Percentiles rank a stretch among this genome's conserved stretches.
phyloP scores from a whole-genome alignment of 495 filamentous ascomycete species.

The Hypomontagnella monticulosa region DNA sequence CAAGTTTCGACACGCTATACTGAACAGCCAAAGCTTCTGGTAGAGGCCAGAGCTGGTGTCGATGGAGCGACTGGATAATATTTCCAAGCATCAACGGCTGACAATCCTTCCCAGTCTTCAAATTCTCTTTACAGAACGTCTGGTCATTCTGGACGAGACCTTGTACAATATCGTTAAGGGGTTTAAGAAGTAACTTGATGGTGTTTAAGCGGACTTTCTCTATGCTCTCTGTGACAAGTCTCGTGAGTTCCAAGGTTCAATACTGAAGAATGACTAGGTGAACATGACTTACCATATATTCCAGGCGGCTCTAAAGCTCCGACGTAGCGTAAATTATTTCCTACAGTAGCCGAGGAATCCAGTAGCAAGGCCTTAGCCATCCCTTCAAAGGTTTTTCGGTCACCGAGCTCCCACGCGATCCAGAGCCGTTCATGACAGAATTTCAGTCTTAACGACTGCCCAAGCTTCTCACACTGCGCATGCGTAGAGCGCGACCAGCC shows the following conservation, averaged over 20 bases:
- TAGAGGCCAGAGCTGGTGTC: conserved; percentile 25
- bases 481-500: conserved; percentile 34
- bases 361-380: conserved; percentile 25
- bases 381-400: conserved; percentile 19
- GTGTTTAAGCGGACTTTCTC: conserved; percentile 22
- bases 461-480: conserved; percentile 25
- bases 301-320: conserved; percentile 34
- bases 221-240: conserved; percentile 22
- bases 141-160: conserved; percentile 11
- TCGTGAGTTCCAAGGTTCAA: neutral
- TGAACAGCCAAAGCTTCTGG: conserved; percentile 14
- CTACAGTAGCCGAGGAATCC: conserved; percentile 8
- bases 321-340: conserved; percentile 23
- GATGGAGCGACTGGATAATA: conserved; percentile 23
- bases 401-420: conserved; percentile 40
- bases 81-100: conserved; percentile 18
- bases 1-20: conserved; percentile 18
- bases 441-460: conserved; percentile 17
- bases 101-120: conserved; percentile 2
- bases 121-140: neutral
- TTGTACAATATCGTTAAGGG: conserved; percentile 13
- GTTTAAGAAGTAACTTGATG: conserved; percentile 27
- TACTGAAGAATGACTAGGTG: neutral
- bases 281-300: conserved; percentile 37
- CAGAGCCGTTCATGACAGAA: conserved; percentile 37